Evolutionary conservation across 2,329 filamentous ascomycete species (phyloP).

Genomic region (Whalleya microplaca): DNA sequence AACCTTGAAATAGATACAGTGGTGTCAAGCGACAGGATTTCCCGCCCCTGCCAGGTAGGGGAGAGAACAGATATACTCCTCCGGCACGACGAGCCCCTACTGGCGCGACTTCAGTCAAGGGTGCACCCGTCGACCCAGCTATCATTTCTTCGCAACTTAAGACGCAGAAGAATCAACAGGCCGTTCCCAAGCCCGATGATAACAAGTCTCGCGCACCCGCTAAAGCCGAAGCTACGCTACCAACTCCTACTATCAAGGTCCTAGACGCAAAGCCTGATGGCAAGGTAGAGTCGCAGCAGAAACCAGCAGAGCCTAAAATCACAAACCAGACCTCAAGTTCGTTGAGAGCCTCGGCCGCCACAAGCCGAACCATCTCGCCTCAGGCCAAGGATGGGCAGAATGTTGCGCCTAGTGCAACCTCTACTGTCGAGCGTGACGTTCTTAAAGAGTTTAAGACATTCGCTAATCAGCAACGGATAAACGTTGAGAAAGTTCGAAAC

Average conservation of each 20-base stretch:
- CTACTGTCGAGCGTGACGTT: slow-evolving; percentile 65
- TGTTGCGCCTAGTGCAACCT: slow-evolving; percentile 56
- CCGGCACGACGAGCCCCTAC: slow-evolving; percentile 83
- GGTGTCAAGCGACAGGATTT: slow-evolving; percentile 82
- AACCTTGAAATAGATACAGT: slow-evolving; percentile 68
- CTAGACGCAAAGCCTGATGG: slow-evolving; percentile 39
- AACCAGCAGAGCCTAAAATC: slow-evolving; percentile 31
- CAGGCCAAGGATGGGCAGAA: slow-evolving; percentile 43
- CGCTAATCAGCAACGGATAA: slow-evolving; percentile 58
- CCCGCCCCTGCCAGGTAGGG: slow-evolving; percentile 60
- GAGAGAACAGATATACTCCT: slow-evolving; percentile 80
- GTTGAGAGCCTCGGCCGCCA: slow-evolving; percentile 41
- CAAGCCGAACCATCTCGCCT: slow-evolving; percentile 47
- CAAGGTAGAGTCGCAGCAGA: slow-evolving; percentile 36
- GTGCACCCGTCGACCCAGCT: slow-evolving; percentile 81
- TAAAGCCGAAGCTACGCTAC: slow-evolving; percentile 30
- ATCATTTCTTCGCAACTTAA: slow-evolving; percentile 87
- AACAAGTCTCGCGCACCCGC: slow-evolving; percentile 31
- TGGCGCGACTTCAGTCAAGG: slow-evolving; percentile 71
- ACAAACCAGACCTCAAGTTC: slow-evolving; percentile 32
- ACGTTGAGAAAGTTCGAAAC: slow-evolving; percentile 58
- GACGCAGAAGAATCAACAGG: slow-evolving; percentile 45
- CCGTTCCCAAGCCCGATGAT: slow-evolving; percentile 42
- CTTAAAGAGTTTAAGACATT: slow-evolving; percentile 67
- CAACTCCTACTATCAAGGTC: slow-evolving; percentile 35